phyloP scores from a whole-genome alignment of 371 early-diverging fungal species.

The Mucor plumbeus region DNA sequence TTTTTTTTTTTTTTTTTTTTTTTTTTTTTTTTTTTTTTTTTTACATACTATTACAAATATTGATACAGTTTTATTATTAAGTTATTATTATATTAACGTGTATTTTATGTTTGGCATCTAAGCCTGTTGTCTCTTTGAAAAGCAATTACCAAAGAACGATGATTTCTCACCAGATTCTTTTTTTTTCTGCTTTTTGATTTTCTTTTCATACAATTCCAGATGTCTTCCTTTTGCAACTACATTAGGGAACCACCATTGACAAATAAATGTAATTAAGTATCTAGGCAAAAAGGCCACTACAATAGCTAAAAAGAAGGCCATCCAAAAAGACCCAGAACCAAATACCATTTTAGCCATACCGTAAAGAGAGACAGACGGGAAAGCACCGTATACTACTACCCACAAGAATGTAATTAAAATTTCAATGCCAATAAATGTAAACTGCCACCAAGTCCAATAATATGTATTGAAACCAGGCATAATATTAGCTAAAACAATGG shows the following conservation, averaged over 20 bases:
- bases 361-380: slow-evolving; percentile 58
- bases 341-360: slow-evolving; percentile 66
- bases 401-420: slow-evolving; percentile 57
- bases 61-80: background rate
- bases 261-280: slow-evolving; percentile 62
- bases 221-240: slow-evolving; percentile 77
- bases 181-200: slow-evolving; percentile 10
- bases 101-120: background rate
- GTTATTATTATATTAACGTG: background rate
- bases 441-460: slow-evolving; percentile 78
- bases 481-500: slow-evolving; percentile 73
- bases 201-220: slow-evolving; percentile 44
- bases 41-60: background rate
- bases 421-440: slow-evolving; percentile 52
- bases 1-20: too few relatives aligned
- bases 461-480: slow-evolving; percentile 75
- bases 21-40: too few relatives aligned
- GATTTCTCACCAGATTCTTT: slow-evolving; percentile 2
- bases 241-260: slow-evolving; percentile 71
- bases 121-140: background rate
- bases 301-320: slow-evolving; percentile 61
- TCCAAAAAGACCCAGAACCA: slow-evolving; percentile 73
- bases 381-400: slow-evolving; percentile 63
- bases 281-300: slow-evolving; percentile 70
- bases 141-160: background rate